Conservation (phyloP, 495 filamentous ascomycete species). For the Penicillium subrubescens region DNA sequence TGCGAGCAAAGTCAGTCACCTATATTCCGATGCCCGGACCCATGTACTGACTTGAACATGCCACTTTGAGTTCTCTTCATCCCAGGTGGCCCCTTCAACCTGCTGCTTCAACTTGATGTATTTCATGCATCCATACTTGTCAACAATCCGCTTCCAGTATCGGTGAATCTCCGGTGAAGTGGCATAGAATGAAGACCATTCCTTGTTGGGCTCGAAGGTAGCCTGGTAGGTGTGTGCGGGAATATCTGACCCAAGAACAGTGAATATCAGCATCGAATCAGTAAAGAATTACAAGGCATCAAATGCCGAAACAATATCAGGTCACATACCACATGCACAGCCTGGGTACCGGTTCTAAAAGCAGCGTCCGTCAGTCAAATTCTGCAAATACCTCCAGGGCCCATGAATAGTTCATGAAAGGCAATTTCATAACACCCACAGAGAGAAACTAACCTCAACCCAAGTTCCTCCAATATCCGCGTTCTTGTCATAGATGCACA, state of each 20-base stretch:
- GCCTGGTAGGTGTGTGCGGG: slow-evolving; percentile 54
- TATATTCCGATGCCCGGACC: not conserved
- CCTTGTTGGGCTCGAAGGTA: slow-evolving; percentile 55
- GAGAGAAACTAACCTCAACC: slow-evolving; percentile 47
- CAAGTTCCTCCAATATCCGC: slow-evolving; percentile 70
- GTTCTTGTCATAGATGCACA: slow-evolving; percentile 81
- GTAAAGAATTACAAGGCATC: not conserved
- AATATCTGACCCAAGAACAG: slow-evolving; percentile 28
- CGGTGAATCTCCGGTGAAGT: slow-evolving; percentile 57
- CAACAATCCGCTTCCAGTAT: slow-evolving; percentile 53
- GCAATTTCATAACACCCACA: not conserved
- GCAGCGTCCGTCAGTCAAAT: not conserved
- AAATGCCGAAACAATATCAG: too few species aligned
- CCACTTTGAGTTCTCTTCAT: slow-evolving; percentile 48
- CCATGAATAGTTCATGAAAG: not conserved
- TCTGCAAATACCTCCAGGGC: not conserved
- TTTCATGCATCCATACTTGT: slow-evolving; percentile 45
- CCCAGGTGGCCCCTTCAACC: slow-evolving; percentile 43
- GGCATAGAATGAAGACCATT: slow-evolving; percentile 63
- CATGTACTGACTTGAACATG: slow-evolving; percentile 36
- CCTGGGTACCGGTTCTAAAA: slow-evolving; percentile 64
- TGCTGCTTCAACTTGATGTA: slow-evolving; percentile 44
- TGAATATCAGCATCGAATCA: not conserved
- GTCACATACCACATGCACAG: slow-evolving; percentile 52
- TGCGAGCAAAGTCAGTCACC: not conserved